A percentile compares a stretch with the other conserved stretches of the same genome.
Conservation (phyloP, 2,329 filamentous ascomycete species). For the Diaporthe humulicola region DNA sequence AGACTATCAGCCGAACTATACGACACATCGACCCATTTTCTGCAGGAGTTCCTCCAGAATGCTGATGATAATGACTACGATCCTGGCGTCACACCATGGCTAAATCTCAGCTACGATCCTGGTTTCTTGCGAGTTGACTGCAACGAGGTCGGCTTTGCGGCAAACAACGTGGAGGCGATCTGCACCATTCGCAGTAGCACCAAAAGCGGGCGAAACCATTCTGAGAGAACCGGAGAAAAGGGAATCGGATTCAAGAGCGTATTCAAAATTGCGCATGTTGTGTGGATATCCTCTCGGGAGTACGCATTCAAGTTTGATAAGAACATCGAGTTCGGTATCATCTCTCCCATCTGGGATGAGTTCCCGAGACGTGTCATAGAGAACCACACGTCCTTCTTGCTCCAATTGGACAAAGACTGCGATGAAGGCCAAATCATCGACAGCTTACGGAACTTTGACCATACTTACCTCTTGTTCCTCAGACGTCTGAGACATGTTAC, state of each 20-base stretch:
- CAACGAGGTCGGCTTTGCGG: slow-evolving; percentile 52
- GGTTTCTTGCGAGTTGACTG: slow-evolving; percentile 41
- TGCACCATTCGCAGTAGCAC: slow-evolving; percentile 51
- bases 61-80: slow-evolving; percentile 53
- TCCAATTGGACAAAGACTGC: not conserved
- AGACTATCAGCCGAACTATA: slow-evolving; percentile 45
- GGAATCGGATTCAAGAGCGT: slow-evolving; percentile 55
- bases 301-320: slow-evolving; percentile 14
- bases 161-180: slow-evolving; percentile 50
- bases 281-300: slow-evolving; percentile 43
- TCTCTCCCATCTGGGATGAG: slow-evolving; percentile 1
- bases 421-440: not conserved
- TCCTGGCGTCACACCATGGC: not conserved
- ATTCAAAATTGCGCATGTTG: slow-evolving; percentile 50
- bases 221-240: slow-evolving; percentile 51
- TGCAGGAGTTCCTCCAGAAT: slow-evolving; percentile 55
- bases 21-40: slow-evolving; percentile 48
- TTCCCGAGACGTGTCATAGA: not conserved
- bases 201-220: slow-evolving; percentile 37
- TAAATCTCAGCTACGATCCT: not conserved
- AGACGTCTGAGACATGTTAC: not conserved
- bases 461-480: not conserved
- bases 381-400: not conserved
- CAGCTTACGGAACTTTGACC: not conserved
- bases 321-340: not conserved